Conservation (phyloP, 208 protist genomes). For the Wallacemonas rigidus region DNA sequence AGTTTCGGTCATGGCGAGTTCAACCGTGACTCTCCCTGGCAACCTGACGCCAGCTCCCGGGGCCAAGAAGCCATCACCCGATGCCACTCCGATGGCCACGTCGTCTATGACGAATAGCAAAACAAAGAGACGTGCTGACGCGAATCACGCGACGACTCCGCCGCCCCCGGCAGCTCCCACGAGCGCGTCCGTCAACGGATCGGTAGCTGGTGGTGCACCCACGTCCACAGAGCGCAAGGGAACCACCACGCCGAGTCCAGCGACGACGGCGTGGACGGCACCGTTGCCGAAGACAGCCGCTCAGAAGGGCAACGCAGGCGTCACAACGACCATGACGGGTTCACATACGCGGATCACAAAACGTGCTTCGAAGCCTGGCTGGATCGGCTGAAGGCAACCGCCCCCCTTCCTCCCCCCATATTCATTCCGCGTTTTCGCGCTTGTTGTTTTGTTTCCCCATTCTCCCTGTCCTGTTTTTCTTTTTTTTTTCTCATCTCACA, state of each 20-base stretch:
- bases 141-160: no score
- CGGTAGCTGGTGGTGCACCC: no score
- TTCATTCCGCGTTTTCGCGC: conserved; percentile 12
- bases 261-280: neutral
- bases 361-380: neutral
- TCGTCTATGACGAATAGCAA: neutral
- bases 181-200: no score
- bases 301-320: no score
- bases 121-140: no score
- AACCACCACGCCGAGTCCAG: neutral
- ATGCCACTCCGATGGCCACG: neutral
- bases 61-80: neutral
- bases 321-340: no score
- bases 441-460: conserved; percentile 22
- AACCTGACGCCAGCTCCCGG: neutral
- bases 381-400: neutral
- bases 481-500: conserved; percentile 15
- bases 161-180: no score
- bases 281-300: no score
- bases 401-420: neutral
- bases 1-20: neutral
- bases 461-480: conserved; percentile 11
- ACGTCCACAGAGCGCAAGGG: no score
- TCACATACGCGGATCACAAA: neutral
- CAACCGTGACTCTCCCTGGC: neutral